Evolutionary conservation across 2,329 filamentous ascomycete species (phyloP), one percentile per base, ranked within the genome.

Genomic region (Diaporthe aspalathi): DNA sequence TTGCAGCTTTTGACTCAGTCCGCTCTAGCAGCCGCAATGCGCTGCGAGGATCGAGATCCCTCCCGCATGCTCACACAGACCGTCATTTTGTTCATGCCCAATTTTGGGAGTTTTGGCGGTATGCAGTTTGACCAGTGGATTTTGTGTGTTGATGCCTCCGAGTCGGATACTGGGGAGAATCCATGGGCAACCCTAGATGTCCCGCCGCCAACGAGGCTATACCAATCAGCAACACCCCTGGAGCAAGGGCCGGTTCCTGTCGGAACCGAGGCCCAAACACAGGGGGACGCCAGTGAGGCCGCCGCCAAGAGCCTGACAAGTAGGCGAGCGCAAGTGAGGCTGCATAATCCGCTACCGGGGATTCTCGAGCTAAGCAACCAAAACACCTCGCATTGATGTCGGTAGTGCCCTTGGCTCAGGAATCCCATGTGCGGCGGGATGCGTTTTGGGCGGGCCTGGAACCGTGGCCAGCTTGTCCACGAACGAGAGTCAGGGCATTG

Each of bases 141-240:
- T 32, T 47, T 47, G 40, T 22, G 57, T 43, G 43, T 49, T 38
- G 45, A n/a, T 65, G 43, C 6, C 12, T 29, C 20, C 45, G 43
- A 38, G 43, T 65, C 60, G 20, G 32, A 65, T 32, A 3, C 1
- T n/a, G 53, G 40, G 5, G 27, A 47, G 12, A 8, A 22, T 11
- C 27, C 60, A 38, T 65, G 60, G 60, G 60, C 12, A 22, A 50
- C 43, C 60, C 60, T 16, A 20, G 60, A 24, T 24, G 43, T 22
- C 3, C 5, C 5, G 45, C 29, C 20, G 60, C 60, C 60, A 63
- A n/a, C 60, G 60, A 49, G 45, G 14, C 43, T 38, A 6, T 63
- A 27, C 60, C 60, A 63, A 63, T 63, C 60, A 47, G 60, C 60
- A 63, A 63, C 60, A 63, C 49, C 60, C 60, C 49, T 63, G 60